Conservation (phyloP, 805 yeast genomes). For the Spathaspora sp. region DNA sequence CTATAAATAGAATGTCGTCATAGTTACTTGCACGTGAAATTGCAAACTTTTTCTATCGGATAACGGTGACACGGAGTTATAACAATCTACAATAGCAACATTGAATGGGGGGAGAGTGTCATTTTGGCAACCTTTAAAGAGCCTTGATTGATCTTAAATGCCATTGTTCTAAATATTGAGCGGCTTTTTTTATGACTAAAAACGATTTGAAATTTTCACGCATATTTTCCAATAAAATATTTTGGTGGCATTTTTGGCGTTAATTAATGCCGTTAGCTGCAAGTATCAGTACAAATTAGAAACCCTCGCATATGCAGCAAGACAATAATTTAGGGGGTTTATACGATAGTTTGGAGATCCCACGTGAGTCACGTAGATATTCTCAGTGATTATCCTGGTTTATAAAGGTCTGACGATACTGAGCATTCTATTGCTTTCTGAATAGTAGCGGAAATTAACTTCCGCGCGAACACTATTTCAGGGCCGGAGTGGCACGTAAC, state of each 20-base stretch:
- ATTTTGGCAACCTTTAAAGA: too few species aligned
- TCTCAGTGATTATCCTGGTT: too few species aligned
- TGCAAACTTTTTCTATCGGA: not conserved
- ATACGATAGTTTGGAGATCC: too few species aligned
- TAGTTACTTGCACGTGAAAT: not conserved
- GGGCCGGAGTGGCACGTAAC: not conserved
- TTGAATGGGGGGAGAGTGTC: not conserved
- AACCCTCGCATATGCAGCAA: too few species aligned
- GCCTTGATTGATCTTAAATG: not conserved
- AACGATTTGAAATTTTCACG: not conserved
- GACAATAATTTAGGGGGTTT: too few species aligned
- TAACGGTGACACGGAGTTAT: not conserved
- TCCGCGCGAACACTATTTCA: not conserved
- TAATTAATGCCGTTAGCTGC: not conserved
- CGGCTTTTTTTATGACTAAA: not conserved
- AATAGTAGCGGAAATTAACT: too few species aligned
- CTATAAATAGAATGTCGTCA: too few species aligned
- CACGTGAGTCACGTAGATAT: too few species aligned
- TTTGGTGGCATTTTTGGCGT: not conserved
- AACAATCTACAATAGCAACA: not conserved
- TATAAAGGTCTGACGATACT: too few species aligned
- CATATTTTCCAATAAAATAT: too few species aligned
- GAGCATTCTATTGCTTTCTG: too few species aligned
- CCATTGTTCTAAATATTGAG: not conserved
- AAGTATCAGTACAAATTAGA: too few species aligned